Evolutionary conservation across 2,329 filamentous ascomycete species (phyloP), one percentile per base, ranked within the genome.

Genomic region (Chaetomium sp.): DNA sequence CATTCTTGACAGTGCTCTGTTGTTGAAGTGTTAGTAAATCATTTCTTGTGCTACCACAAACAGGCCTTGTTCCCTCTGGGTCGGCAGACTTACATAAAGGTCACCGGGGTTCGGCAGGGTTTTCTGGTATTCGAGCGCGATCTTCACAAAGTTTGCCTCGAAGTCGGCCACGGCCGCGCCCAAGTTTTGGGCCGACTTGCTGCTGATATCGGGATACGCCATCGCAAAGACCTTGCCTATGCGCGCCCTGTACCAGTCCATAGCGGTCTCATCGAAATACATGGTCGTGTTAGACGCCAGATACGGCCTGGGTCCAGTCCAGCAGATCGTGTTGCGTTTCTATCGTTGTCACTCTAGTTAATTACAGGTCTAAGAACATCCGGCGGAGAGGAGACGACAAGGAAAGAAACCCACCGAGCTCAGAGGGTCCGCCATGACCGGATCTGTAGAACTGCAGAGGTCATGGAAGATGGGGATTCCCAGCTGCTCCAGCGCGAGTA

Each of bases 401-500:
- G 32, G 3, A 14, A 6, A 4, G 14, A 11, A 35, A 44, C 53
- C 46, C 42, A 58, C 55, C 36, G 57, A 35, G 38, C 54, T 41
- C 32, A 54, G 9, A 2, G 7, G 33, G n/a, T 60, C 53, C 4
- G 38, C 9, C 11, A 38, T 6, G 11, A 55, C 34, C 4, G 43
- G 42, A 5, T 12, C 35, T 11, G 42, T 27, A 1, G 33, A 41
- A n/a, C 12, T 33, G 11, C 32, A 43, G 12, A 33, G 4, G 50
- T 32, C n/a, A 12, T 52, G 27, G 35, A 54, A 50, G 8, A 40
- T 27, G 3, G n/a, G 4, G 7, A 55, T 40, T 1, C 54, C 55
- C 1, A 56, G 8, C 36, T 55, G 34, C 9, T 56, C 53, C 11
- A 60, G 33, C 14, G 50, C 14, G 33, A 56, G 37, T 6, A 49